Percentiles rank a stretch among this genome's conserved stretches.
Conservation (phyloP, 1,139 yeast genomes). For the Sugiyamaella castrensis region DNA sequence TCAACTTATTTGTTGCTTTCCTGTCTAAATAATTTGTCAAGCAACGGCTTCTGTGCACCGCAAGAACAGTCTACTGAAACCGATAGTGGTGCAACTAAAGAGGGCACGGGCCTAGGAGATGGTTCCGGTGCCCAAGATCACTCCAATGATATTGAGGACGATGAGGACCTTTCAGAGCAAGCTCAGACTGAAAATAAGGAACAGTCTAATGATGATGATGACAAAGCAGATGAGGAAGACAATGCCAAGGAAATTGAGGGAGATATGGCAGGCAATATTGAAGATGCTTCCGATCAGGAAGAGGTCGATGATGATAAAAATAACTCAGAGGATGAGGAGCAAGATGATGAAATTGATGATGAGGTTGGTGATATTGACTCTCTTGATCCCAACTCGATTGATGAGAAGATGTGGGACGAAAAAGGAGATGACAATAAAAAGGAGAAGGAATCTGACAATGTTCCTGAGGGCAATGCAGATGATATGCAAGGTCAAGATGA, state of each 20-base stretch:
- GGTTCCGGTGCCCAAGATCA: conserved; percentile 85
- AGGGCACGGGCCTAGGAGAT: conserved; percentile 97
- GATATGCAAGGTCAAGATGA: conserved; percentile 68
- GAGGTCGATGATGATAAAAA: conserved; percentile 56
- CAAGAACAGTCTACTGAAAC: conserved; percentile 63
- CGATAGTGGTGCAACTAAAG: conserved; percentile 44
- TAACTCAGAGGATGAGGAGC: conserved; percentile 54
- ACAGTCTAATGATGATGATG: conserved; percentile 55
- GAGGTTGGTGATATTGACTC: conserved; percentile 88
- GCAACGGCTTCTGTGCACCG: conserved; percentile 92
- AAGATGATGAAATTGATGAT: conserved; percentile 68
- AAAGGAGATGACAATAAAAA: conserved; percentile 70
- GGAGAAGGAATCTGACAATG: conserved; percentile 66
- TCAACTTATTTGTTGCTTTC: conserved; percentile 54
- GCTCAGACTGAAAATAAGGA: conserved; percentile 85
- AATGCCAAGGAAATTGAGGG: conserved; percentile 92
- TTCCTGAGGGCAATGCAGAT: conserved; percentile 77
- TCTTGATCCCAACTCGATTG: conserved; percentile 90
- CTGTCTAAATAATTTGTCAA: conserved; percentile 58
- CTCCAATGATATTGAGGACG: conserved; percentile 85
- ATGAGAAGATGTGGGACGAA: conserved; percentile 99
- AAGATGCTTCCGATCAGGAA: conserved; percentile 63
- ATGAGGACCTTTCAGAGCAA: conserved; percentile 84
- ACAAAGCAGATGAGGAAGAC: conserved; percentile 54
- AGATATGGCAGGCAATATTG: conserved; percentile 92